phyloP scores from a whole-genome alignment of 2,329 filamentous ascomycete genomes.

The Pyricularia pennisetigena region DNA sequence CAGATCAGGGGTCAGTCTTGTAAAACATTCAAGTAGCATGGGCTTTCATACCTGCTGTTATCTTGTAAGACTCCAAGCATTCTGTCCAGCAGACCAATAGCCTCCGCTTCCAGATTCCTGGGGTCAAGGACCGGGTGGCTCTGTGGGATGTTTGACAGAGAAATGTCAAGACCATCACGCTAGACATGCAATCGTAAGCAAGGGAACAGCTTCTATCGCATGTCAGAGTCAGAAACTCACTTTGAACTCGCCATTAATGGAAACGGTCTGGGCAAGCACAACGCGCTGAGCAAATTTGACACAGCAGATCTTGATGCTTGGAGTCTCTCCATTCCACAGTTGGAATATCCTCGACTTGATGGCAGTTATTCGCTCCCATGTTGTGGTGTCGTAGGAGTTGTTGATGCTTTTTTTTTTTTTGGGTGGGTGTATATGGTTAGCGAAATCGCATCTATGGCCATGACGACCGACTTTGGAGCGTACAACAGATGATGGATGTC shows the following conservation, averaged over 20 bases:
- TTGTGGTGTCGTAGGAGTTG: conserved; percentile 68
- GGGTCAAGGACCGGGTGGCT: conserved; percentile 74
- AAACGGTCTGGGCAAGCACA: conserved; percentile 84
- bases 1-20: not conserved
- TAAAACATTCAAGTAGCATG: not conserved
- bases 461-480: not conserved
- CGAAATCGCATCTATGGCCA: not conserved
- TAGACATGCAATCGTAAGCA: conserved; percentile 18
- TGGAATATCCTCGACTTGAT: conserved; percentile 85
- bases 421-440: not conserved
- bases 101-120: conserved; percentile 82
- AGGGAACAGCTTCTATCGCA: not conserved
- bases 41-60: conserved; percentile 59
- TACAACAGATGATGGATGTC: conserved; percentile 9
- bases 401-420: conserved; percentile 61
- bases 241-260: conserved; percentile 69
- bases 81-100: conserved; percentile 80
- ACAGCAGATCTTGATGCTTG: conserved; percentile 81
- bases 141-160: conserved; percentile 72
- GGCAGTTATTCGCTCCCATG: conserved; percentile 79
- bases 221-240: conserved; percentile 41
- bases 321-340: conserved; percentile 72
- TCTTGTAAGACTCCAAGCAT: conserved; percentile 81
- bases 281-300: conserved; percentile 96
- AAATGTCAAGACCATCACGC: conserved; percentile 72